Conservation (phyloP, 2,329 filamentous ascomycete genomes). For the Trichoderma atroviride region DNA sequence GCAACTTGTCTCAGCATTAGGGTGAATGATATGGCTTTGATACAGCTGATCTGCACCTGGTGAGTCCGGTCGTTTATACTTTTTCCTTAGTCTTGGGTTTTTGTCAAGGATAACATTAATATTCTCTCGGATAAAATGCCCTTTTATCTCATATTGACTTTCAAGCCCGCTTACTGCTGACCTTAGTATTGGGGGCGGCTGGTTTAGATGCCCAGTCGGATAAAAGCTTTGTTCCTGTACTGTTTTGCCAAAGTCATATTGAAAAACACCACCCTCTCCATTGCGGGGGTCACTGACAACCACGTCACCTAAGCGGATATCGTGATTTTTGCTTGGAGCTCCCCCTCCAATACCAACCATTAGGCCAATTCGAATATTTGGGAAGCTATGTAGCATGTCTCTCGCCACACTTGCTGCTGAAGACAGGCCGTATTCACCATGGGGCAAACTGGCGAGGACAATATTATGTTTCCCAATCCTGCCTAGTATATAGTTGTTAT, state of each 20-base stretch:
- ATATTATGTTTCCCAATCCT: constrained; percentile 30
- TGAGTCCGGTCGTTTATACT: too few species aligned
- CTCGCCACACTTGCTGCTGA: constrained; percentile 34
- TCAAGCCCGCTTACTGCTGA: neutral
- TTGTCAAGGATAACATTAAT: too few species aligned
- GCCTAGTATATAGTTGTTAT: constrained; percentile 15
- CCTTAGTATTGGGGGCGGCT: constrained; percentile 27
- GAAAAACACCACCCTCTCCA: constrained; percentile 30
- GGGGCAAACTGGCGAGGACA: constrained; percentile 29
- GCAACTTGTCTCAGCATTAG: too few species aligned
- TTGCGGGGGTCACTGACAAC: neutral
- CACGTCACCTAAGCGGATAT: constrained; percentile 38
- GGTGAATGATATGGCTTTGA: too few species aligned
- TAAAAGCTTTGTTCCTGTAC: constrained; percentile 29
- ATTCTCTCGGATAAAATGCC: too few species aligned
- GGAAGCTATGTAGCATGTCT: too few species aligned
- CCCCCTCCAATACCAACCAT: constrained; percentile 36
- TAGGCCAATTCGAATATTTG: constrained; percentile 32
- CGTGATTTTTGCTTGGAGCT: constrained; percentile 38
- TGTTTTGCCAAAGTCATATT: constrained; percentile 13
- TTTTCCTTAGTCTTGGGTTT: too few species aligned
- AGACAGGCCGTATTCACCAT: constrained; percentile 28
- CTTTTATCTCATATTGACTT: too few species aligned
- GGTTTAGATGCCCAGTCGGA: constrained; percentile 27
- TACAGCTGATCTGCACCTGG: too few species aligned